phyloP scores from a whole-genome alignment of 1,139 yeast species.

The Suhomyces coccinellae region DNA sequence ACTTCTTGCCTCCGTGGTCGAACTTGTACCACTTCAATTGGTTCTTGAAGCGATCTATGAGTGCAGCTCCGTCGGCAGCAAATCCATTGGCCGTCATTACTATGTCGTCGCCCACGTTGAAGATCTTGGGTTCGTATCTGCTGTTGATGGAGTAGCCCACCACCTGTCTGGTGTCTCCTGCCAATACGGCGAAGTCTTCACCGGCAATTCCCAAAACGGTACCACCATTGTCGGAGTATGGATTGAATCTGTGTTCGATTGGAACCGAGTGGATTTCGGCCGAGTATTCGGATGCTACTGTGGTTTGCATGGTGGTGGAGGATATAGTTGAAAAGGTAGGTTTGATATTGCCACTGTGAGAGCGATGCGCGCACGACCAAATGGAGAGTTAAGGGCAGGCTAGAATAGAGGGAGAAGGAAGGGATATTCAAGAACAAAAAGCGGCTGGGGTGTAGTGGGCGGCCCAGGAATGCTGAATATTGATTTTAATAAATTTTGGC shows the following conservation, averaged over 20 bases:
- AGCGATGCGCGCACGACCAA: slow-evolving; percentile 8
- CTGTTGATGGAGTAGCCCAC: slow-evolving; percentile 93
- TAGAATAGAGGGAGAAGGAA: too few species aligned
- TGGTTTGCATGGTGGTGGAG: slow-evolving; percentile 23
- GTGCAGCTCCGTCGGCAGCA: slow-evolving; percentile 90
- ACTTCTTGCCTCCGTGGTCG: slow-evolving; percentile 70
- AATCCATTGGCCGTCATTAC: slow-evolving; percentile 93
- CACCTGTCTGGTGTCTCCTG: slow-evolving; percentile 97
- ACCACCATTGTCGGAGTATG: slow-evolving; percentile 97
- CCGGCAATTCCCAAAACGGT: slow-evolving; percentile 98
- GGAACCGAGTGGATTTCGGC: slow-evolving; percentile 57
- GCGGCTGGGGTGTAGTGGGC: too few species aligned
- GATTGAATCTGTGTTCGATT: slow-evolving; percentile 92
- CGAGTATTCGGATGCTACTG: slow-evolving; percentile 64
- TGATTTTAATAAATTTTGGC: too few species aligned
- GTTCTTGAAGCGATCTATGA: slow-evolving; percentile 72
- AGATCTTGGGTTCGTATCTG: slow-evolving; percentile 88
- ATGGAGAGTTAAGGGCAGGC: too few species aligned
- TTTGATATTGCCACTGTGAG: slow-evolving; percentile 9
- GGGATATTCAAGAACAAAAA: too few species aligned
- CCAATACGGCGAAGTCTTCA: slow-evolving; percentile 92
- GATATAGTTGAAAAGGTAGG: slow-evolving; percentile 3
- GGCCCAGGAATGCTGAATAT: too few species aligned
- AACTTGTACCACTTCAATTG: slow-evolving; percentile 94
- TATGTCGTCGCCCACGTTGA: slow-evolving; percentile 85